A percentile compares a stretch with the other conserved stretches of the same genome.
These are phyloP conservation scores for Akanthomyces muscarius DNA, from an alignment of 2,329 filamentous ascomycete genomes.

Conservation along the genomic window DNA sequence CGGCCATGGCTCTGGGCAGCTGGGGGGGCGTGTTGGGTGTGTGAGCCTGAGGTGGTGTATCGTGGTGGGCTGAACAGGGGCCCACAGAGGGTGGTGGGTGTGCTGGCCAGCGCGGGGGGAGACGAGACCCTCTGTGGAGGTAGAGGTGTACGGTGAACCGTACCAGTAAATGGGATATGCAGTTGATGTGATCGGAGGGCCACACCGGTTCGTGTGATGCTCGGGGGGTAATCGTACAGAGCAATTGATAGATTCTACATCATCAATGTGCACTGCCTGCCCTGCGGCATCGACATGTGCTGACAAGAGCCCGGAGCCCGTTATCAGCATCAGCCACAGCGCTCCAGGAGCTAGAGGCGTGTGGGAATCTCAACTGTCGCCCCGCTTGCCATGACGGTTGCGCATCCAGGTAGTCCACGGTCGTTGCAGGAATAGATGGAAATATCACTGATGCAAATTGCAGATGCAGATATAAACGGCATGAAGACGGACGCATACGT, in stretches of 20 bases:
- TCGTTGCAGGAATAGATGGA: background rate
- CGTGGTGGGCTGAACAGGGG: background rate
- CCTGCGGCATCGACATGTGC: background rate
- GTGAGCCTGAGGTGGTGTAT: no score
- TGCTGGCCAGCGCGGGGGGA: background rate
- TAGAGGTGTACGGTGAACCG: background rate
- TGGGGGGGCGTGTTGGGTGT: conserved; percentile 13
- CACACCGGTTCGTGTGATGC: no score
- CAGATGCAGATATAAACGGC: background rate
- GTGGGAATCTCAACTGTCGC: background rate
- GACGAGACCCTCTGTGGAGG: conserved; percentile 5
- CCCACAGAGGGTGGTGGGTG: conserved; percentile 7
- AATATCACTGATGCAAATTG: background rate
- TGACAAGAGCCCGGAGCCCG: background rate
- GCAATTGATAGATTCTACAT: background rate
- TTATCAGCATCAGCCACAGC: background rate
- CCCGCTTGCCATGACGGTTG: no score
- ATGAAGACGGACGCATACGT: no score
- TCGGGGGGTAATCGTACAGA: background rate
- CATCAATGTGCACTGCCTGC: background rate
- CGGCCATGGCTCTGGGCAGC: background rate
- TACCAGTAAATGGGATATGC: no score
- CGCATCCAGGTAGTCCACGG: no score
- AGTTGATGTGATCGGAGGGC: no score
- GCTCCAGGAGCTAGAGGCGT: conserved; percentile 2